Base-by-base conservation (phyloP, 140 eudicot species). In the Oenanthe javanica region DNA sequence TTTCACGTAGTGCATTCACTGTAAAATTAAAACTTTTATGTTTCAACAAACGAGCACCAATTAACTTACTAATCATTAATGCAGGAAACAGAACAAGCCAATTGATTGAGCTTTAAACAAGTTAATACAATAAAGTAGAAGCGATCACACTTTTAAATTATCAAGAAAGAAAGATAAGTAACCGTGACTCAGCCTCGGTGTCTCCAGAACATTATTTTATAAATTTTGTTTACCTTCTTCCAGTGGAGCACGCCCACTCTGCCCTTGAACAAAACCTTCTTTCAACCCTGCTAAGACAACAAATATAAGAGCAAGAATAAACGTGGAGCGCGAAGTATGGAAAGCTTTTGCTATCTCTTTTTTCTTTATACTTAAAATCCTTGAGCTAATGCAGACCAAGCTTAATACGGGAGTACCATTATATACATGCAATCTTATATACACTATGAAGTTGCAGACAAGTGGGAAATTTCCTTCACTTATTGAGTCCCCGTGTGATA, bases 1-100 rank as follows among this genome's bases (percentile, higher is more conserved):
- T 83, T 43, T 83, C 82, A 5, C 21, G 47, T 23, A 83, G 82
- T 16, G 79, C 82, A 4, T 54, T 43, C 61, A 36, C 82, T 83
- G 55, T 57, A 73, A 0, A 21, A 0, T 8, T 43, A 38, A 21
- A 72, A 72, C 25, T 21, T n/a, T 19, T 40, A 19, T 18, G 2
- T 72, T 9, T 15, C 4, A 42, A 2, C 1, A 21, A 6, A 71
- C 23, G 6, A 14, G 75, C 6, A 31, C 21, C 5, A 1, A 19
- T 59, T 21, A 21, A 61, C 23, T 11, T 31, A 13, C 18, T 42
- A 72, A 72, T 38, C 43, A 72, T 2, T 72, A 1, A 18, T 1
- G 48, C 8, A 15, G 0, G 0, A 72, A 2, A 72, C 0, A 42
- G 27, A 15, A 16, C 13, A 38, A 5, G 11, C 0, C 47, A 69